Evolutionary conservation across 75 land plant species (phyloP), one percentile per base, ranked within the genome.

Genomic region (Selaginella tamariscina): DNA sequence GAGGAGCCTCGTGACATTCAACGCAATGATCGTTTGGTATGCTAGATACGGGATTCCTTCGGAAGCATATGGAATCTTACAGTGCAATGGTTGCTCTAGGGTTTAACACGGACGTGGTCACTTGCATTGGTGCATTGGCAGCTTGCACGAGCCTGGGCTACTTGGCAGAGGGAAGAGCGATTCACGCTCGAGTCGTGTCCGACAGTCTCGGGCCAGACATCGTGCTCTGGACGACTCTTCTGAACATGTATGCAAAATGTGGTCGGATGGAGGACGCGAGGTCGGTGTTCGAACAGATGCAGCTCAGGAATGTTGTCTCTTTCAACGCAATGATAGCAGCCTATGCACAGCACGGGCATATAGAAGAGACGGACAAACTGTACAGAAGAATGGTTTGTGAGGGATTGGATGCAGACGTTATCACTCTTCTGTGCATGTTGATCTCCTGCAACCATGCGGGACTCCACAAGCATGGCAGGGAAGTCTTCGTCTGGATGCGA

Each of bases 221-320:
- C 26, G 62, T 26, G 27, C 23, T 59, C 18, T 26, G 26, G 26
- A 23, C 62, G 21, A 27, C 18, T 8, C 62, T 59, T n/a, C n/a
- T 59, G 18, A 59, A 59, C 62, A 59, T 59, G 62, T 59, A 59
- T n/a, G 62, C 62, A 9, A 59, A 59, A 27, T 59, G 62, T 59
- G 62, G 62, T 8, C 9, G 21, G 27, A 23, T 59, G 2, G 62
- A 59, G 26, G 26, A 59, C 9, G 62, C 62, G 26, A 59, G 62
- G 9, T 21, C 8, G 26, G 62, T 59, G 8, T 59, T 59, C 26
- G 26, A 59, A 9, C 9, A 59, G 26, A 59, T 59, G 21, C n/a
- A 21, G 9, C 9, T 2, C 9, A 8, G 62, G 8, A 59, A 59
- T n/a, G 62, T n/a, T 8, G 62, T 59, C 26, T 59, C 26, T 2